Percentiles rank a stretch among this genome's conserved stretches.
phyloP scores from a whole-genome alignment of 2,329 filamentous ascomycete species.

The Geosmithia flava region DNA sequence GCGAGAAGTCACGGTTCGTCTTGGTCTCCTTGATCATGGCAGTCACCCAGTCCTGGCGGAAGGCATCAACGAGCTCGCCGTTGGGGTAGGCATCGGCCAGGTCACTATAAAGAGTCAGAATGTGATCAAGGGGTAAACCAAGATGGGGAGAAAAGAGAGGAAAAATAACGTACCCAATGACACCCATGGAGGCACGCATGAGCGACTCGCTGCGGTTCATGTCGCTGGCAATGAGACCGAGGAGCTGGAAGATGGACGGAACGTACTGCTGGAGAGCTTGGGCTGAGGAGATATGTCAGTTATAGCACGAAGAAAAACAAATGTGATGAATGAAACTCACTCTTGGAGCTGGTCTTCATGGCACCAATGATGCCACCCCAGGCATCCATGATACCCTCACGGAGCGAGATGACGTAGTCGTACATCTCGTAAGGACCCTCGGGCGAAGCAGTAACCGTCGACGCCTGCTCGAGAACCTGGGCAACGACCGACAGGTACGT shows the following conservation, averaged over 20 bases:
- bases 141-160: constrained; percentile 19
- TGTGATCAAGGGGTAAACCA: not conserved
- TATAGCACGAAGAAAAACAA: not conserved
- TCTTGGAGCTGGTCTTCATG: constrained; percentile 73
- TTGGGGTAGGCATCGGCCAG: constrained; percentile 87
- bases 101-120: constrained; percentile 48
- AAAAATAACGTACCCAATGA: constrained; percentile 63
- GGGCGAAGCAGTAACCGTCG: constrained; percentile 62
- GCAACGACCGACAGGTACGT: constrained; percentile 87
- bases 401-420: constrained; percentile 87
- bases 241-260: constrained; percentile 73
- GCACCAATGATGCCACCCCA: constrained; percentile 96
- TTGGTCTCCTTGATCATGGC: constrained; percentile 86
- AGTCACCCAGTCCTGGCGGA: constrained; percentile 86
- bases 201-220: constrained; percentile 82
- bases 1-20: constrained; percentile 72
- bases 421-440: constrained; percentile 91
- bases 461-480: constrained; percentile 86
- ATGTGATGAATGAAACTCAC: constrained; percentile 30
- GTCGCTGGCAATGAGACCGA: constrained; percentile 70
- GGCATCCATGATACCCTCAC: constrained; percentile 97
- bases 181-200: constrained; percentile 90
- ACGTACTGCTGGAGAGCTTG: constrained; percentile 65
- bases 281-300: constrained; percentile 32
- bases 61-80: constrained; percentile 72